A percentile compares a stretch with the other conserved stretches of the same genome.
phyloP scores from a whole-genome alignment of 139 green algal species.

The Pleodorina starrii region DNA sequence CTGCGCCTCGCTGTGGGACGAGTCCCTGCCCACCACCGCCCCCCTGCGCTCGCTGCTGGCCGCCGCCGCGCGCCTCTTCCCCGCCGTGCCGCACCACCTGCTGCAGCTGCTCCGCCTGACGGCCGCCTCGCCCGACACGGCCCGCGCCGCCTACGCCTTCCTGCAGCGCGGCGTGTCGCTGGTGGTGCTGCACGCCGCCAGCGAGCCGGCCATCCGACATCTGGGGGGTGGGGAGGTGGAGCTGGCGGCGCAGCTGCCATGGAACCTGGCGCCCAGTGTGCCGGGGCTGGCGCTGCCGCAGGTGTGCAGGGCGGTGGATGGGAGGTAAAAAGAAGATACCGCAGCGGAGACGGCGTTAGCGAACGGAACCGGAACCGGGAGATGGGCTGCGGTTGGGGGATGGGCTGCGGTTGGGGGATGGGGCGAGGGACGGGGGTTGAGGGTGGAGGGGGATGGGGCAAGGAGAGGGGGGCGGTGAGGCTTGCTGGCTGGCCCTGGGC shows the following conservation, averaged over 20 bases:
- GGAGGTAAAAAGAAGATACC: too few species aligned
- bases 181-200: constrained; percentile 58
- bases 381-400: too few species aligned
- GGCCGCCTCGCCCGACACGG: constrained; percentile 34
- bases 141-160: constrained; percentile 64
- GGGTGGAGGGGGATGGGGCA: too few species aligned
- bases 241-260: constrained; percentile 44
- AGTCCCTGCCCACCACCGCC: constrained; percentile 10
- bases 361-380: too few species aligned
- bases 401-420: too few species aligned
- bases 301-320: constrained; percentile 37
- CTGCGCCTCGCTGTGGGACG: constrained; percentile 59
- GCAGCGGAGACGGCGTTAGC: too few species aligned
- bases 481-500: too few species aligned
- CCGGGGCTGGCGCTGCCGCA: constrained; percentile 58
- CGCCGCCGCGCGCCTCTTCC: constrained; percentile 68
- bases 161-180: constrained; percentile 58
- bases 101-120: constrained; percentile 65
- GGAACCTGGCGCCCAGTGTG: constrained; percentile 64
- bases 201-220: constrained; percentile 21
- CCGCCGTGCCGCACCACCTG: constrained; percentile 63
- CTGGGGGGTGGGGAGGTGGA: constrained; percentile 32
- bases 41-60: constrained; percentile 69
- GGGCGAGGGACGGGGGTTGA: too few species aligned
- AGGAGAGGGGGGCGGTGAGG: too few species aligned